A percentile compares a stretch with the other conserved stretches of the same genome.
Conservation (phyloP, 805 yeast genomes). For the Kazachstania taianensis region DNA sequence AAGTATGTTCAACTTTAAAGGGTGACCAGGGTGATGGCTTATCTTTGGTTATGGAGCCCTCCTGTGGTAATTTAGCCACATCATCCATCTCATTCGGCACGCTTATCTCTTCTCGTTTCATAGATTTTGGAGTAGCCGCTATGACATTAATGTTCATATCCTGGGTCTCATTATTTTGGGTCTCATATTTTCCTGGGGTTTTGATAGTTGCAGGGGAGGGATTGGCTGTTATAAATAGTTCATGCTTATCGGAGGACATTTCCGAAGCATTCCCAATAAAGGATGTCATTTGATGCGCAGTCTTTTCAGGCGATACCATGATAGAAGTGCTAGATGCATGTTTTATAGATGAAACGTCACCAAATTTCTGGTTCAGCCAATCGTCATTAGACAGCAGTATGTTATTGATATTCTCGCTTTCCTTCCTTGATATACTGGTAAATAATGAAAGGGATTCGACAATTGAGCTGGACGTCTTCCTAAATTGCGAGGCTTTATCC, state of each 20-base stretch:
- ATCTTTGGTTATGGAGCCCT: neutral
- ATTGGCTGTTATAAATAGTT: slow-evolving; percentile 3
- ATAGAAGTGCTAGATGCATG: neutral
- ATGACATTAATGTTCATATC: too few relatives aligned
- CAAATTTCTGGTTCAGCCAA: neutral
- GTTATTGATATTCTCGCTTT: slow-evolving; percentile 6
- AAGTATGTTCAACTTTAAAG: slow-evolving; percentile 14
- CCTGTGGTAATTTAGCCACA: too few relatives aligned
- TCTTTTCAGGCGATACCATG: slow-evolving; percentile 12
- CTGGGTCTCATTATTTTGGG: slow-evolving; percentile 1
- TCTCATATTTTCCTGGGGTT: slow-evolving; percentile 3
- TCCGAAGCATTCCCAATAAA: neutral
- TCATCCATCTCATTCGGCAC: neutral
- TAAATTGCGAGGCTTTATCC: slow-evolving; percentile 20
- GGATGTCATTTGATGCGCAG: slow-evolving; percentile 5
- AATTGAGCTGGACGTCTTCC: slow-evolving; percentile 27
- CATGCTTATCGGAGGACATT: slow-evolving; percentile 1
- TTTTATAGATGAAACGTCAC: neutral
- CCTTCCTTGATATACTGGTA: neutral
- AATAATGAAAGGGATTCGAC: slow-evolving; percentile 22
- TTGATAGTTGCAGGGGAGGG: neutral
- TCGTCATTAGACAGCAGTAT: neutral
- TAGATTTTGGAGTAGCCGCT: slow-evolving; percentile 13
- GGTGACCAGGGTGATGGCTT: slow-evolving; percentile 22
- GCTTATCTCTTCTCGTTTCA: neutral